Evolutionary conservation across 176 grass and related monocot species (phyloP).

Genomic region (Zoysia japonica): DNA sequence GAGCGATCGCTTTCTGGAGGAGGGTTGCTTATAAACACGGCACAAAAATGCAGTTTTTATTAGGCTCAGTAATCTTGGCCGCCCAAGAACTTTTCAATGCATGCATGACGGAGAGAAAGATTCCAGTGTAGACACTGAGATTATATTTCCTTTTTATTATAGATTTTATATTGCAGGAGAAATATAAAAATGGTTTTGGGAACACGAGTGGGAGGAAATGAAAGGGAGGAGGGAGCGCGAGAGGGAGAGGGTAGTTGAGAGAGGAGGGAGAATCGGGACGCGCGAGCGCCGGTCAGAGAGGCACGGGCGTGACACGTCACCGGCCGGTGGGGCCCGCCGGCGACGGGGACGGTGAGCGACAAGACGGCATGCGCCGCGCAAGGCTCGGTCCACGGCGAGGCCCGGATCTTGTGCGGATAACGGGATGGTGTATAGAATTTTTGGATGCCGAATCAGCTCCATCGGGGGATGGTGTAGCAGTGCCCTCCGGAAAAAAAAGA

Average conservation of each 20-base stretch:
- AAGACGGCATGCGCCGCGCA: constrained; percentile 21
- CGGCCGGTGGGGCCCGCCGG: neutral
- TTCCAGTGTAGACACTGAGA: too few relatives aligned
- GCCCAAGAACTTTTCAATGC: neutral
- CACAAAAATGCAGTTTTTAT: neutral
- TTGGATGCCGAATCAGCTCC: too few relatives aligned
- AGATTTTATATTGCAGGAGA: neutral
- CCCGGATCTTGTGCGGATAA: constrained; percentile 29
- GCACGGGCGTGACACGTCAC: constrained; percentile 26
- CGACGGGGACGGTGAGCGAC: neutral
- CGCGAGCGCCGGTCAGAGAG: constrained; percentile 42
- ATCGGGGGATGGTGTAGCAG: too few relatives aligned
- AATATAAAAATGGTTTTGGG: neutral
- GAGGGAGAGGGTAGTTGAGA: constrained; percentile 27
- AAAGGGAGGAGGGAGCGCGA: neutral
- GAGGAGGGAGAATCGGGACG: constrained; percentile 34
- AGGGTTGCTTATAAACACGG: constrained; percentile 34
- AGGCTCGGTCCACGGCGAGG: neutral
- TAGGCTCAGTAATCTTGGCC: neutral
- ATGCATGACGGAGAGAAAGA: neutral
- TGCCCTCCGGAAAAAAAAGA: too few relatives aligned
- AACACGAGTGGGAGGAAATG: too few relatives aligned
- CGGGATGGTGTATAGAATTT: too few relatives aligned
- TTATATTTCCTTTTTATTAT: neutral
- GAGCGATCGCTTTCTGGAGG: constrained; percentile 22